Percentiles rank a stretch among this genome's conserved stretches.
Conservation (phyloP, 192 early-diverging fungal genomes). For the Entophlyctis luteolus region DNA sequence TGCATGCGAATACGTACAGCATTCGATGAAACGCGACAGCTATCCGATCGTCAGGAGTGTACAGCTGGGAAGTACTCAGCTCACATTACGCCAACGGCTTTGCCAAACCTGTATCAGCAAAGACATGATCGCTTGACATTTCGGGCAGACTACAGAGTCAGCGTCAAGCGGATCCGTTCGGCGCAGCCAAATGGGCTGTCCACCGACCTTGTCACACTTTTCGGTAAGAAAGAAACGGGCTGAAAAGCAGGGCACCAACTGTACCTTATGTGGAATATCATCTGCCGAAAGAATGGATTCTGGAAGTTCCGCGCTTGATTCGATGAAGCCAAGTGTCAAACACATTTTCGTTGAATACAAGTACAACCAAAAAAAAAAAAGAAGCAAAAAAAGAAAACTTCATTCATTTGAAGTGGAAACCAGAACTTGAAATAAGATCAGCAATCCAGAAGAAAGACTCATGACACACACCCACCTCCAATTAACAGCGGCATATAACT, state of each 20-base stretch:
- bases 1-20: slow-evolving; percentile 91
- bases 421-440: slow-evolving; percentile 17
- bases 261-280: slow-evolving; percentile 24
- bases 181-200: slow-evolving; percentile 67
- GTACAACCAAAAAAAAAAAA: slow-evolving; percentile 5
- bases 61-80: slow-evolving; percentile 54
- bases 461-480: slow-evolving; percentile 37
- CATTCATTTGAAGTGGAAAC: slow-evolving; percentile 27
- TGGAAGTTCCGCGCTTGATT: no score
- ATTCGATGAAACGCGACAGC: slow-evolving; percentile 83
- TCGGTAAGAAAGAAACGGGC: not conserved
- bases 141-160: slow-evolving; percentile 63
- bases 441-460: not conserved
- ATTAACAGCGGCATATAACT: slow-evolving; percentile 71
- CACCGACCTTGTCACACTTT: slow-evolving; percentile 1
- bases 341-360: not conserved
- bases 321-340: slow-evolving; percentile 8
- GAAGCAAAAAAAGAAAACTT: not conserved
- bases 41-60: slow-evolving; percentile 87
- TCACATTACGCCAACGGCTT: slow-evolving; percentile 8
- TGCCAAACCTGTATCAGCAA: slow-evolving; percentile 72
- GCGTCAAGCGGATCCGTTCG: slow-evolving; percentile 59
- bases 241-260: not conserved
- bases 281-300: not conserved
- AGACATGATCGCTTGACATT: slow-evolving; percentile 70